Evolutionary conservation across 1,284 basidiomycete species (phyloP), one percentile per base, ranked within the genome.

Genomic region (Kwoniella shivajii): DNA sequence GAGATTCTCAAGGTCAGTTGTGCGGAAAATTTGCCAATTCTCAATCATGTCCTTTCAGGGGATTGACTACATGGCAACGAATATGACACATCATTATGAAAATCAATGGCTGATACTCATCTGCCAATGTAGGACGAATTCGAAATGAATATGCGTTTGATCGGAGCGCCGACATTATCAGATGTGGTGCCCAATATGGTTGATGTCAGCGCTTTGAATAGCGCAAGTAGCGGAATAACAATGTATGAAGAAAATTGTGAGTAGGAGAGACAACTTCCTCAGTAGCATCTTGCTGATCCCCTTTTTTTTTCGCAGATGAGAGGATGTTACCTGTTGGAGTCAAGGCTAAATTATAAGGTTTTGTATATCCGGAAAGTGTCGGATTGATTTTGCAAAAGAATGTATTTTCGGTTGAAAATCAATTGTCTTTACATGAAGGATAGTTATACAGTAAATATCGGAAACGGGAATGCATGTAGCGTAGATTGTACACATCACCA

Each of bases 41-140:
- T n/a, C n/a, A n/a, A n/a, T n/a, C 7, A 44, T 31, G 30, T 26
- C 14, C 31, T 37, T 36, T 33, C 29, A 10, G 22, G 13, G 7
- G 6, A 54, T 10, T 50, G 36, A 47, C 22, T 44, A 14, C n/a
- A n/a, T n/a, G n/a, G n/a, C n/a, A n/a, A n/a, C n/a, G n/a, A n/a
- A n/a, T n/a, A n/a, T n/a, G n/a, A n/a, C n/a, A n/a, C n/a, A n/a
- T n/a, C n/a, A n/a, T n/a, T n/a, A n/a, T n/a, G n/a, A n/a, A n/a
- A n/a, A 24, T 30, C 20, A 47, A 22, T 7, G n/a, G n/a, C n/a
- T n/a, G n/a, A n/a, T n/a, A n/a, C n/a, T n/a, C n/a, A n/a, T n/a
- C n/a, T n/a, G n/a, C n/a, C n/a, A n/a, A n/a, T n/a, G n/a, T 59
- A 94, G 88, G 90, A 93, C 66, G 92, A 97, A 77, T 91, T 97